Evolutionary conservation across 768 basidiomycete genomes (phyloP).

Genomic region (Clavulina sp.): DNA sequence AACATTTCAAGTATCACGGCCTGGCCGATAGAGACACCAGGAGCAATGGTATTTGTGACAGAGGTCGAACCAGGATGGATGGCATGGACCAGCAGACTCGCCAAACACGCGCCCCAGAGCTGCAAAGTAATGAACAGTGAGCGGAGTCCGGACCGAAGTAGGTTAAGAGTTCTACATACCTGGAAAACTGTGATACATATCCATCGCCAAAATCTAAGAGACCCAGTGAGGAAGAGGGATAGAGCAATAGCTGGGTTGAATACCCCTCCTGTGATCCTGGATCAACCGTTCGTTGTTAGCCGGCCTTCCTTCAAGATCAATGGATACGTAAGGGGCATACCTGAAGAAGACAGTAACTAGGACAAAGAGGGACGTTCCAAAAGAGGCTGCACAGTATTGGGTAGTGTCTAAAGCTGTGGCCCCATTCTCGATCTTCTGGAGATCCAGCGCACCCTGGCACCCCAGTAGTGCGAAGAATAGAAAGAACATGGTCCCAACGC

Average conservation of each 20-base stretch:
- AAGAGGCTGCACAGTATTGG: not conserved
- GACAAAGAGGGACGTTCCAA: not conserved
- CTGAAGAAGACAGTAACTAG: not conserved
- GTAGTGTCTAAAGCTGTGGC: not conserved
- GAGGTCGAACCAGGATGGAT: slow-evolving; percentile 12
- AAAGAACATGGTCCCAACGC: not conserved
- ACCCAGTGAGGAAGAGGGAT: slow-evolving; percentile 11
- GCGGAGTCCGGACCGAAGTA: not conserved
- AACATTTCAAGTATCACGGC: slow-evolving; percentile 12
- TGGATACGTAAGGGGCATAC: not conserved
- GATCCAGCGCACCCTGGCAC: not conserved
- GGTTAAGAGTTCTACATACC: not conserved
- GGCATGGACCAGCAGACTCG: slow-evolving; percentile 11
- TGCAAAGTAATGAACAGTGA: not conserved
- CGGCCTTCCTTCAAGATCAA: not conserved
- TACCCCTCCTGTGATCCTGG: slow-evolving; percentile 9
- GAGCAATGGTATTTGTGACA: slow-evolving; percentile 8
- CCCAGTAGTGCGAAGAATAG: not conserved
- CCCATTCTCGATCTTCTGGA: not conserved
- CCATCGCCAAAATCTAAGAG: slow-evolving; percentile 11
- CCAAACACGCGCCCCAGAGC: slow-evolving; percentile 12
- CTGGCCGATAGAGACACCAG: slow-evolving; percentile 6
- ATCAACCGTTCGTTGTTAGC: not conserved
- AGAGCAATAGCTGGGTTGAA: slow-evolving; percentile 12
- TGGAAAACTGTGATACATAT: slow-evolving; percentile 13